Percentiles rank a stretch among this genome's conserved stretches.
Conservation (phyloP, 2,329 filamentous ascomycete species). For the Colletotrichum lentis region DNA sequence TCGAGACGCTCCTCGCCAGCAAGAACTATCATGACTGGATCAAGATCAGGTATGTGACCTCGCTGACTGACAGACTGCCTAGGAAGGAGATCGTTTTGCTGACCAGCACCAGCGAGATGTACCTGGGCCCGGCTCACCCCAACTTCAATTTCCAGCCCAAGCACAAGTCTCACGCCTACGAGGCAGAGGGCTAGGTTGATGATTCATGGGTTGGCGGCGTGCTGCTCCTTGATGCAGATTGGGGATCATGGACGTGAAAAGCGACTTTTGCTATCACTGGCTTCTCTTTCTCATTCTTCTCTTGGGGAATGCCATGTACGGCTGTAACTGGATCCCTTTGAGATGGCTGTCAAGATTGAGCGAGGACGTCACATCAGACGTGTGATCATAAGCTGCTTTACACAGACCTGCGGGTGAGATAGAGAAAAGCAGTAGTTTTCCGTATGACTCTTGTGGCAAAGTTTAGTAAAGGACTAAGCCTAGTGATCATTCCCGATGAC, state of each 20-base stretch:
- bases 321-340: neutral
- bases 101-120: slow-evolving; percentile 80
- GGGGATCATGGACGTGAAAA: neutral
- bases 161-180: slow-evolving; percentile 94
- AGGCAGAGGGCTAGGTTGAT: slow-evolving; percentile 69
- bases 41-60: slow-evolving; percentile 82
- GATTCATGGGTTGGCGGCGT: neutral
- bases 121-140: slow-evolving; percentile 86
- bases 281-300: neutral
- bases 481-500: neutral
- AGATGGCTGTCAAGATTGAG: neutral
- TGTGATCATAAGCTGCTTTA: neutral
- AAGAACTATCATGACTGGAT: slow-evolving; percentile 97
- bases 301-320: neutral
- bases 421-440: no score
- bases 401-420: neutral
- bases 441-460: no score
- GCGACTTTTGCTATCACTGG: neutral
- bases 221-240: neutral
- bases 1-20: slow-evolving; percentile 93
- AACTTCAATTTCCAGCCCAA: slow-evolving; percentile 96
- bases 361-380: neutral
- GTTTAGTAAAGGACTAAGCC: no score
- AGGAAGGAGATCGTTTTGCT: slow-evolving; percentile 10
- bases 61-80: neutral